Evolutionary conservation across 169 alveolate species (phyloP).

Genomic region (Miamiensis avidus): DNA sequence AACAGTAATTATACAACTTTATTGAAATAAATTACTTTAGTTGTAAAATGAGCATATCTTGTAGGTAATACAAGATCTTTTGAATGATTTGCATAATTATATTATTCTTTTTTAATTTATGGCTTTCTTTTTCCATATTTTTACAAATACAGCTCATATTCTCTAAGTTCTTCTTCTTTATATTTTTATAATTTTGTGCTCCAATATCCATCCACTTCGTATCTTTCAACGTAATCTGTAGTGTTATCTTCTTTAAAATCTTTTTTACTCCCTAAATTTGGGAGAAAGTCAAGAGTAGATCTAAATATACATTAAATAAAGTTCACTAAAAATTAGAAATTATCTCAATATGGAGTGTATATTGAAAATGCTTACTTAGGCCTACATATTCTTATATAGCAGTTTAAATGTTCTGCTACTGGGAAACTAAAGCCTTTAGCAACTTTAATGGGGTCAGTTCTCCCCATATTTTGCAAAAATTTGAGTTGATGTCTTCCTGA

Average conservation of each 20-base stretch:
- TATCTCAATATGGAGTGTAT: too few relatives aligned
- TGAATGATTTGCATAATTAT: neutral
- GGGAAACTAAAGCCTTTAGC: neutral
- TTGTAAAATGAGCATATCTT: neutral
- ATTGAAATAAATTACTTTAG: too few relatives aligned
- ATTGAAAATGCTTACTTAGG: neutral
- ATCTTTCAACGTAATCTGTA: neutral
- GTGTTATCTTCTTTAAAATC: neutral
- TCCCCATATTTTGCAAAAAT: neutral
- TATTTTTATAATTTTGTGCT: neutral
- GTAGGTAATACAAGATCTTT: neutral
- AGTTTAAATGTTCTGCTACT: neutral
- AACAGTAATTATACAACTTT: too few relatives aligned
- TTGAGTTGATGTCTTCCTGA: neutral
- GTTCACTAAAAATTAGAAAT: too few relatives aligned
- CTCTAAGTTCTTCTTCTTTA: neutral
- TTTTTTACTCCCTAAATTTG: too few relatives aligned
- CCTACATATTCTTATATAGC: neutral
- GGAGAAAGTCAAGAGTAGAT: too few relatives aligned
- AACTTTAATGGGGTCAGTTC: neutral
- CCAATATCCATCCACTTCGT: neutral
- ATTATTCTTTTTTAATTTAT: too few relatives aligned
- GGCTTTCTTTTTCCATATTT: neutral
- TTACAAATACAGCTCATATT: neutral
- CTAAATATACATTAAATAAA: too few relatives aligned